Conservation (phyloP, 148 eudicot species). For the Vaccinium vitisidaea region DNA sequence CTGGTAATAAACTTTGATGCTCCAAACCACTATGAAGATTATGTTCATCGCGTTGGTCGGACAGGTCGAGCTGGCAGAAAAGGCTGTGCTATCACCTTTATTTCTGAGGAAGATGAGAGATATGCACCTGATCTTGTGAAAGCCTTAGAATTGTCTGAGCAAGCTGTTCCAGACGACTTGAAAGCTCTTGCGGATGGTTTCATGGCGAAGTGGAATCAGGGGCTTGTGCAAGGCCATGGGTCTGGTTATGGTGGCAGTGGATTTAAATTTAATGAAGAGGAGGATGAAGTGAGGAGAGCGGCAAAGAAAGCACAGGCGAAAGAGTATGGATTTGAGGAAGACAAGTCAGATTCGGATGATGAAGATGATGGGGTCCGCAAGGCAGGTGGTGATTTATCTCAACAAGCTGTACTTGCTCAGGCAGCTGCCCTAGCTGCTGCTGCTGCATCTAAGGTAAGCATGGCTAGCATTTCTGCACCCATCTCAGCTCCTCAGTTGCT, state of each 20-base stretch:
- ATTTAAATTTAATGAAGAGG: constrained; percentile 80
- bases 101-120: constrained; percentile 65
- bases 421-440: constrained; percentile 33
- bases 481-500: constrained; percentile 28
- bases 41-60: constrained; percentile 83
- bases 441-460: constrained; percentile 36
- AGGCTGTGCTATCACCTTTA: constrained; percentile 73
- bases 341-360: constrained; percentile 82
- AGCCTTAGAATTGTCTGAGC: constrained; percentile 77
- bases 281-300: constrained; percentile 79
- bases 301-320: constrained; percentile 89
- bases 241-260: constrained; percentile 91
- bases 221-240: constrained; percentile 74
- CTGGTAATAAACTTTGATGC: constrained; percentile 70
- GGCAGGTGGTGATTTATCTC: constrained; percentile 46
- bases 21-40: constrained; percentile 85
- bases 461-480: constrained; percentile 23
- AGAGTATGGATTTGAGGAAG: constrained; percentile 79
- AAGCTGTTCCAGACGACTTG: constrained; percentile 68
- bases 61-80: constrained; percentile 84
- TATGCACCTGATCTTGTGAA: constrained; percentile 77
- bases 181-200: constrained; percentile 74
- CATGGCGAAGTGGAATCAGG: constrained; percentile 74
- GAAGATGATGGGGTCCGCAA: constrained; percentile 75
- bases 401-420: constrained; percentile 43